Conservation (phyloP, 2,329 filamentous ascomycete genomes). For the Hirsutella minnesotensis region DNA sequence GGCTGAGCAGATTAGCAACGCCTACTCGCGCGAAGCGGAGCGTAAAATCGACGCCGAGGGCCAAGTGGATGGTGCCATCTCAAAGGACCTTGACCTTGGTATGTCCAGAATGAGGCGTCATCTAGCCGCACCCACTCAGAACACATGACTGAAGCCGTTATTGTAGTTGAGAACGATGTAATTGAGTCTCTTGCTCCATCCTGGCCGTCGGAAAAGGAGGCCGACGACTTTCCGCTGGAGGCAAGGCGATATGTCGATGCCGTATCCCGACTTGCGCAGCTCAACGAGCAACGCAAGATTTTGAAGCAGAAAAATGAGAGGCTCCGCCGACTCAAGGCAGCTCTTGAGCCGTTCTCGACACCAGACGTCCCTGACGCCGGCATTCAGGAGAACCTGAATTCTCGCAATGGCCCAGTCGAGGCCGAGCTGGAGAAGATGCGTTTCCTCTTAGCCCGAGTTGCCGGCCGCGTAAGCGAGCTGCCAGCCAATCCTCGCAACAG, state of each 20-base stretch:
- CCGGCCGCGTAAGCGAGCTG: slow-evolving; percentile 35
- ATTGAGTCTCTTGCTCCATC: slow-evolving; percentile 34
- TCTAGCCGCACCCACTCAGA: not conserved
- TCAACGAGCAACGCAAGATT: slow-evolving; percentile 28
- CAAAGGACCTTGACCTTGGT: slow-evolving; percentile 33
- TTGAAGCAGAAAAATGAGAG: slow-evolving; percentile 29
- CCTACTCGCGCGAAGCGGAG: slow-evolving; percentile 43
- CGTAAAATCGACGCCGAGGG: slow-evolving; percentile 20
- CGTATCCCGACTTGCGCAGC: slow-evolving; percentile 33
- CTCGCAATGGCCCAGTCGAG: slow-evolving; percentile 52
- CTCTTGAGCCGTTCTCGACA: slow-evolving; percentile 32
- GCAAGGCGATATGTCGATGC: slow-evolving; percentile 39
- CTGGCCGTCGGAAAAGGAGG: slow-evolving; percentile 32
- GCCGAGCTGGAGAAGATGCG: slow-evolving; percentile 56
- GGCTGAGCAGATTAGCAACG: slow-evolving; percentile 57
- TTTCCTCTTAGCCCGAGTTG: slow-evolving; percentile 47
- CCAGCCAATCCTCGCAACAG: slow-evolving; percentile 11
- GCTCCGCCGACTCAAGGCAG: slow-evolving; percentile 34
- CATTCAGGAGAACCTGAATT: slow-evolving; percentile 56
- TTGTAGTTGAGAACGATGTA: slow-evolving; percentile 26
- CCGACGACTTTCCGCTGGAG: slow-evolving; percentile 28
- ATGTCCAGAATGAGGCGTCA: slow-evolving; percentile 9
- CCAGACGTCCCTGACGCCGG: slow-evolving; percentile 16
- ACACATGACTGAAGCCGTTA: not conserved
- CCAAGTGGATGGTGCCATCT: slow-evolving; percentile 25